phyloP scores from a whole-genome alignment of 768 basidiomycete species.

The Paxillus ammoniavirescens region DNA sequence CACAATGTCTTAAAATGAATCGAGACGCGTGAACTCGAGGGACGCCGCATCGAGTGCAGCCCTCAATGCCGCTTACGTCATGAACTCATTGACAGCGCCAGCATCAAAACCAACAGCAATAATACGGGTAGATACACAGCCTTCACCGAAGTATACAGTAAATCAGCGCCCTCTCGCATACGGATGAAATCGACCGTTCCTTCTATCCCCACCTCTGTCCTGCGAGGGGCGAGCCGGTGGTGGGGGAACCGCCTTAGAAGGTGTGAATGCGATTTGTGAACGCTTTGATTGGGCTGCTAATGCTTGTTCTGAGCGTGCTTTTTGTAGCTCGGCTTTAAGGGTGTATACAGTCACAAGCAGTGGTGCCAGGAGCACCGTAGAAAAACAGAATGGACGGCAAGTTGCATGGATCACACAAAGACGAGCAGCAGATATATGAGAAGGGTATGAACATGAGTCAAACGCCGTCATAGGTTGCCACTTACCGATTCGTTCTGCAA shows the following conservation, averaged over 20 bases:
- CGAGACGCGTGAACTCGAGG: no score
- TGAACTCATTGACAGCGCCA: background rate
- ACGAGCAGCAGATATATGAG: constrained; percentile 6
- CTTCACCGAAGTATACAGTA: background rate
- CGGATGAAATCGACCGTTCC: constrained; percentile 28
- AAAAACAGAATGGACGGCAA: background rate
- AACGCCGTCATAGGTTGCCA: constrained; percentile 7
- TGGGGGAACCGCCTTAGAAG: constrained; percentile 20
- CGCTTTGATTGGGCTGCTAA: constrained; percentile 54
- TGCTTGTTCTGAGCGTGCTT: constrained; percentile 60
- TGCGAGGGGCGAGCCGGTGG: constrained; percentile 11
- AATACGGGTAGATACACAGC: constrained; percentile 13
- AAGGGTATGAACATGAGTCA: constrained; percentile 29
- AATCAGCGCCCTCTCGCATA: constrained; percentile 25
- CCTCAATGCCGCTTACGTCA: constrained; percentile 17
- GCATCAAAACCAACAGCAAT: constrained; percentile 1
- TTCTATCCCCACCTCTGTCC: constrained; percentile 18
- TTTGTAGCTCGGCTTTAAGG: constrained; percentile 60
- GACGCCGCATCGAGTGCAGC: no score
- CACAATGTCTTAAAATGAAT: no score
- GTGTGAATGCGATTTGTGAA: constrained; percentile 60
- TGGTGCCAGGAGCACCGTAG: background rate
- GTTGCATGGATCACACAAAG: background rate
- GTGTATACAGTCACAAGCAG: constrained; percentile 1
- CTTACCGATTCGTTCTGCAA: constrained; percentile 77